Conservation (phyloP, 2,329 filamentous ascomycete genomes). For the Setomelanomma holmii region DNA sequence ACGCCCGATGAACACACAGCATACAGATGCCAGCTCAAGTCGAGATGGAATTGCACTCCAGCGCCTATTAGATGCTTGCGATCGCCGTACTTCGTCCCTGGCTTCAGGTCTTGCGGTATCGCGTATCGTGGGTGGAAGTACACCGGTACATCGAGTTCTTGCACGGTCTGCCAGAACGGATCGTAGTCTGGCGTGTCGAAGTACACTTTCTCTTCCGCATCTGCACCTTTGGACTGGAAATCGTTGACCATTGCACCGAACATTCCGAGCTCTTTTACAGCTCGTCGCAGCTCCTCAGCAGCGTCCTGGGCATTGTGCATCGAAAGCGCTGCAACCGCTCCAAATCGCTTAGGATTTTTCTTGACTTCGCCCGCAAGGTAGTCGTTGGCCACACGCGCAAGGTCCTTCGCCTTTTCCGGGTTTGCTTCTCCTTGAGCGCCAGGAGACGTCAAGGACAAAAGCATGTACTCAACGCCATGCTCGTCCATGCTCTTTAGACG, state of each 20-base stretch:
- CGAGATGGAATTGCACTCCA: slow-evolving; percentile 50
- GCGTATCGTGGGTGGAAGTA: slow-evolving; percentile 45
- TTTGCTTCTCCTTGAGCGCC: slow-evolving; percentile 34
- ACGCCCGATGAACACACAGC: slow-evolving; percentile 54
- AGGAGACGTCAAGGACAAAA: slow-evolving; percentile 37
- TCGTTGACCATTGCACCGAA: slow-evolving; percentile 64
- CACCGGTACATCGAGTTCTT: slow-evolving; percentile 42
- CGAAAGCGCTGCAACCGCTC: slow-evolving; percentile 33
- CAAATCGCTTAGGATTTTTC: slow-evolving; percentile 37
- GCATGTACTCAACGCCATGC: slow-evolving; percentile 40
- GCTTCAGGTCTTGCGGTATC: slow-evolving; percentile 31
- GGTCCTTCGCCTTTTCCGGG: slow-evolving; percentile 29
- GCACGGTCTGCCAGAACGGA: slow-evolving; percentile 39
- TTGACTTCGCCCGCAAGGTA: slow-evolving; percentile 32
- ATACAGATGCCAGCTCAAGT: slow-evolving; percentile 56
- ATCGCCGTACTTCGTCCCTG: slow-evolving; percentile 37
- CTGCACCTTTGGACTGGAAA: slow-evolving; percentile 37
- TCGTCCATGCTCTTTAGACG: slow-evolving; percentile 37
- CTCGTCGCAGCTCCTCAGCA: slow-evolving; percentile 36
- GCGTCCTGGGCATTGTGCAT: slow-evolving; percentile 45
- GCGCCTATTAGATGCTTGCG: slow-evolving; percentile 38
- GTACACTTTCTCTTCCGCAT: slow-evolving; percentile 40
- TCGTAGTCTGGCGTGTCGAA: slow-evolving; percentile 43
- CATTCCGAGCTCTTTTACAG: slow-evolving; percentile 59
- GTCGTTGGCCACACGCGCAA: slow-evolving; percentile 36